Base-by-base conservation (phyloP, 108 stramenopile genomes). In the Cylindrotheca closterium region DNA sequence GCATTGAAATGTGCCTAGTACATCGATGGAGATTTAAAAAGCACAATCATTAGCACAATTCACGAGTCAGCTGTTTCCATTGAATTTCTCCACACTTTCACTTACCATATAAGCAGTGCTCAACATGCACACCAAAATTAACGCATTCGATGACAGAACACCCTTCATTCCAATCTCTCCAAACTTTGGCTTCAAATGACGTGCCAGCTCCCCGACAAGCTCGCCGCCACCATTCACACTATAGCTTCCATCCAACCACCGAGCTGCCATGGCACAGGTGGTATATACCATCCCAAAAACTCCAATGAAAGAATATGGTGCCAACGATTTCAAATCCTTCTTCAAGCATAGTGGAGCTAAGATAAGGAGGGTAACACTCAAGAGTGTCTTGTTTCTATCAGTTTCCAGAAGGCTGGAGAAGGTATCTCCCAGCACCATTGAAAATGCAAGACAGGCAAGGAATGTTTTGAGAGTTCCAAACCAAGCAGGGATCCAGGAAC, bases 1-100 rank as follows among this genome's bases (percentile, higher is more conserved):
- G 98, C 98, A 71, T 97, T 99, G 83, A 93, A 94, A 68, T 97
- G 97, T 4, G 96, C 96, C 65, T 77, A n/a, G n/a, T n/a, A n/a
- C n/a, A 19, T 67, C 22, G 57, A 19, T 3, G n/a, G 18, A 50
- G 24, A 47, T 28, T 18, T 33, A 52, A 53, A 47, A 7, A 55
- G 34, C 37, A 30, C 54, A 30, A 51, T 24, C 3, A 66, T 25
- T 12, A 58, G 19, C 0, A 30, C 8, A 23, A 47, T 2, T 18
- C 2, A 47, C 4, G n/a, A 30, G 2, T 33, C n/a, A 12, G 3
- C 29, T 18, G 1, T 32, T 19, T 1, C 7, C 12, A 31, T 23
- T 34, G 32, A 3, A 30, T 2, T 2, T 19, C 37, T 42, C 37
- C 7, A 10, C 37, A 15, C 7, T 15, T 63, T 15, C 15, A 70